Percentiles rank a stretch among this genome's conserved stretches.
Conservation (phyloP, 2,329 filamentous ascomycete genomes). For the Sordariomycetes sp. region DNA sequence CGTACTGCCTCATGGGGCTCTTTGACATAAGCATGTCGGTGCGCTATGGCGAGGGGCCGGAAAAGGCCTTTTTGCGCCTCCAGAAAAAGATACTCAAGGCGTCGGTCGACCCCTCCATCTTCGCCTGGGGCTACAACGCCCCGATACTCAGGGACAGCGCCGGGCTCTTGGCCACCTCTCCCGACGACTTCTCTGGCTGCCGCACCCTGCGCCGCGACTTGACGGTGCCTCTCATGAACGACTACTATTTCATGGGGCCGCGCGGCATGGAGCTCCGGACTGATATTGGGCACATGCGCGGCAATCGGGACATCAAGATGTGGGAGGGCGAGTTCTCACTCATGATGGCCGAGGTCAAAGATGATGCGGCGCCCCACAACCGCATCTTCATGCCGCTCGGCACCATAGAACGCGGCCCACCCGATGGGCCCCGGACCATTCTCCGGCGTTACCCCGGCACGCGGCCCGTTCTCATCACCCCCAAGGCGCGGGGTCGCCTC, state of each 20-base stretch:
- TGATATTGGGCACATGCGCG: neutral
- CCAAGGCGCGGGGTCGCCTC: neutral
- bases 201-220: constrained; percentile 2
- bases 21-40: constrained; percentile 20
- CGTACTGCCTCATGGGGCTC: constrained; percentile 18
- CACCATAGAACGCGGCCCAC: neutral
- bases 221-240: neutral
- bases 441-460: neutral
- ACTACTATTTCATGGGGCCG: neutral
- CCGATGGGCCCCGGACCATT: neutral
- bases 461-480: neutral
- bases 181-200: constrained; percentile 4
- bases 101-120: constrained; percentile 12
- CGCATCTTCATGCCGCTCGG: neutral
- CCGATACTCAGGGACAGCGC: neutral
- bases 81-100: constrained; percentile 19
- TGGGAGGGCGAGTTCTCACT: neutral
- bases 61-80: constrained; percentile 16
- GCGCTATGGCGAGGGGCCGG: constrained; percentile 16
- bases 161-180: neutral
- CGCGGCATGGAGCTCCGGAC: neutral
- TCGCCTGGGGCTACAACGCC: constrained; percentile 3
- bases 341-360: neutral
- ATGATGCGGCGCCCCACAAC: neutral
- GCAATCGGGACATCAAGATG: neutral